Percentiles rank a stretch among this genome's conserved stretches.
These are phyloP conservation scores for Coniferiporia weirii DNA, from an alignment of 1,284 basidiomycete species.

Conservation along the genomic window DNA sequence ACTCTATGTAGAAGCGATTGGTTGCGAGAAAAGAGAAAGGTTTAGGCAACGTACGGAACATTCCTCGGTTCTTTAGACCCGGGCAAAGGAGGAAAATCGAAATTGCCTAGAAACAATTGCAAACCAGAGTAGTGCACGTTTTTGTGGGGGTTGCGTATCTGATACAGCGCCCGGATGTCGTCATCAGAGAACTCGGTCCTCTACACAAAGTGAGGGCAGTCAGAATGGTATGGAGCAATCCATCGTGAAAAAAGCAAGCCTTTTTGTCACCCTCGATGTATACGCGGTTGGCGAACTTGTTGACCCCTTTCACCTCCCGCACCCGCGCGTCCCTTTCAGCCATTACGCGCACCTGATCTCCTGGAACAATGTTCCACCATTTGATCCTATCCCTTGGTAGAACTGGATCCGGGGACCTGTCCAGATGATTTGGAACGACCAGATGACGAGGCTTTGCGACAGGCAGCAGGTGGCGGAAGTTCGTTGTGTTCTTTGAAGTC, in stretches of 20 bases:
- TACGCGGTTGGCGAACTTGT: constrained; percentile 66
- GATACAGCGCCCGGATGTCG: constrained; percentile 9
- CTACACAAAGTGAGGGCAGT: background rate
- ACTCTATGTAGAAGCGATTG: constrained; percentile 40
- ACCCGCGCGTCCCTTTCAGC: constrained; percentile 56
- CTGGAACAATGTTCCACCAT: constrained; percentile 80
- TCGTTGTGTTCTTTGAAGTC: constrained; percentile 14
- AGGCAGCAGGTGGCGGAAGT: constrained; percentile 17
- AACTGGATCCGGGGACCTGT: constrained; percentile 39
- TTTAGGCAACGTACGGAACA: constrained; percentile 39
- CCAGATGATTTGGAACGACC: background rate
- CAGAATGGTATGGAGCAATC: background rate
- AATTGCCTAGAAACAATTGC: constrained; percentile 67
- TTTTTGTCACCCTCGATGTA: constrained; percentile 50
- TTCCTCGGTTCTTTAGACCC: constrained; percentile 36
- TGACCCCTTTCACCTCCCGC: constrained; percentile 66
- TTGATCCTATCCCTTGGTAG: constrained; percentile 67
- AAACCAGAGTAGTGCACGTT: constrained; percentile 73
- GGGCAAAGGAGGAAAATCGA: constrained; percentile 47
- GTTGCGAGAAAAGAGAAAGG: background rate
- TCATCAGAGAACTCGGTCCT: constrained; percentile 4
- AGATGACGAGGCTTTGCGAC: constrained; percentile 5
- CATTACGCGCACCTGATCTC: constrained; percentile 68
- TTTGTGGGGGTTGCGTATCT: constrained; percentile 25
- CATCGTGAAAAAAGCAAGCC: constrained; percentile 3